A percentile compares a stretch with the other conserved stretches of the same genome.
Evolutionary conservation across 108 stramenopile genomes (phyloP).

Genomic region (Parietichytrium sp.): DNA sequence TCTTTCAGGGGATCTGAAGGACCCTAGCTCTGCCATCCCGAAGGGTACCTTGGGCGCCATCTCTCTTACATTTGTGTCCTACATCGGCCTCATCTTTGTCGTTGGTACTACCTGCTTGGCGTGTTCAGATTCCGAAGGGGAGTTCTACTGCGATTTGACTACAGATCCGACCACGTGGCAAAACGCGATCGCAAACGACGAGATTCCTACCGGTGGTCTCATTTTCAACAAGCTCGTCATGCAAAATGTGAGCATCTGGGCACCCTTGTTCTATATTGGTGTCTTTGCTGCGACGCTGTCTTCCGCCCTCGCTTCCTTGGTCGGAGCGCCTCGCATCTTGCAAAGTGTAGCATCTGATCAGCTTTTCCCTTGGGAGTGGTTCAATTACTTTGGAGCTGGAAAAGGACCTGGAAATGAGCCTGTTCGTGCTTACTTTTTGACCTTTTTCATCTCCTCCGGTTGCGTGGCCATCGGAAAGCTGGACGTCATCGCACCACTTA

Average conservation of each 20-base stretch:
- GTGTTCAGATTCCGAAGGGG: slow-evolving; percentile 52
- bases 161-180: background rate
- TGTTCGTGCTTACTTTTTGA: slow-evolving; percentile 51
- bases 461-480: slow-evolving; percentile 66
- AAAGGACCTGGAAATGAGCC: slow-evolving; percentile 23
- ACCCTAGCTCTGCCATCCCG: slow-evolving; percentile 67
- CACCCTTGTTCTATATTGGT: slow-evolving; percentile 67
- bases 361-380: slow-evolving; percentile 48
- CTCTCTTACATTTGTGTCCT: slow-evolving; percentile 51
- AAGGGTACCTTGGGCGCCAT: slow-evolving; percentile 66
- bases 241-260: slow-evolving; percentile 63
- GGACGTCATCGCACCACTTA: slow-evolving; percentile 71
- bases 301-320: slow-evolving; percentile 66
- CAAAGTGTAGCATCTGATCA: slow-evolving; percentile 70
- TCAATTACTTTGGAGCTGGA: slow-evolving; percentile 39
- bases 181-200: background rate
- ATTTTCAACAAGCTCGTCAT: slow-evolving; percentile 46
- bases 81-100: slow-evolving; percentile 62
- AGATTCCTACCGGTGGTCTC: slow-evolving; percentile 45
- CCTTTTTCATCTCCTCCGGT: slow-evolving; percentile 40
- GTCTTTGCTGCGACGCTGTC: slow-evolving; percentile 69
- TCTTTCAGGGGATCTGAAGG: slow-evolving; percentile 62
- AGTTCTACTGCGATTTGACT: background rate
- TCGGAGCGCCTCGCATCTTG: slow-evolving; percentile 69
- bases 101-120: slow-evolving; percentile 52